phyloP scores from a whole-genome alignment of 352 stramenopile species.

The Phytophthora chlamydospora region DNA sequence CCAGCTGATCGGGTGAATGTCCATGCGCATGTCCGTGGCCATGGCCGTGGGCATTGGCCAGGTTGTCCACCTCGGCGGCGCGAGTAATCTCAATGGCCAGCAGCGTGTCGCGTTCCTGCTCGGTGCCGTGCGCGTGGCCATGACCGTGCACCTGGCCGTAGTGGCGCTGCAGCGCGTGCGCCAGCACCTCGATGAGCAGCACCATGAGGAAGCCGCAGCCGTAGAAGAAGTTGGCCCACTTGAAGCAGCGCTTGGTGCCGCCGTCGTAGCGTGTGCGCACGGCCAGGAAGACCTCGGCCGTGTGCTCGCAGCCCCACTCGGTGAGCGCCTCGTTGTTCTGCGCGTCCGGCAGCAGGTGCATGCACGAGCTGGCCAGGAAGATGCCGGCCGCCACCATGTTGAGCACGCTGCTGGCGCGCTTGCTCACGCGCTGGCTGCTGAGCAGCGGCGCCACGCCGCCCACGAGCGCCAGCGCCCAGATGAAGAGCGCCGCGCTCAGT shows the following conservation, averaged over 20 bases:
- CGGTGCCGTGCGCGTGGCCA: constrained; percentile 16
- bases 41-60: constrained; percentile 16
- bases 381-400: constrained; percentile 86
- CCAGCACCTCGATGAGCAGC: constrained; percentile 74
- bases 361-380: constrained; percentile 79
- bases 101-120: constrained; percentile 35
- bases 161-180: constrained; percentile 60
- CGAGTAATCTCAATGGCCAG: constrained; percentile 24
- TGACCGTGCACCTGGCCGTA: constrained; percentile 36
- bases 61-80: constrained; percentile 16
- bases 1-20: constrained; percentile 16
- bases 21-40: constrained; percentile 17
- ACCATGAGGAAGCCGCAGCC: constrained; percentile 76
- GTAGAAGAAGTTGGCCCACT: constrained; percentile 86
- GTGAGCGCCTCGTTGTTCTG: constrained; percentile 68
- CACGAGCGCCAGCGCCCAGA: constrained; percentile 62
- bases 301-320: constrained; percentile 49
- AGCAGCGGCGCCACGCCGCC: constrained; percentile 64
- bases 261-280: constrained; percentile 33
- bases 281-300: constrained; percentile 39
- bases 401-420: constrained; percentile 58
- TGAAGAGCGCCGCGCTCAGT: constrained; percentile 53
- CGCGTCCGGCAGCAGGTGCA: constrained; percentile 82
- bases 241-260: constrained; percentile 59
- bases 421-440: constrained; percentile 41